Evolutionary conservation across 1,284 basidiomycete genomes (phyloP).

Genomic region (Fomitopsis schrenkii): DNA sequence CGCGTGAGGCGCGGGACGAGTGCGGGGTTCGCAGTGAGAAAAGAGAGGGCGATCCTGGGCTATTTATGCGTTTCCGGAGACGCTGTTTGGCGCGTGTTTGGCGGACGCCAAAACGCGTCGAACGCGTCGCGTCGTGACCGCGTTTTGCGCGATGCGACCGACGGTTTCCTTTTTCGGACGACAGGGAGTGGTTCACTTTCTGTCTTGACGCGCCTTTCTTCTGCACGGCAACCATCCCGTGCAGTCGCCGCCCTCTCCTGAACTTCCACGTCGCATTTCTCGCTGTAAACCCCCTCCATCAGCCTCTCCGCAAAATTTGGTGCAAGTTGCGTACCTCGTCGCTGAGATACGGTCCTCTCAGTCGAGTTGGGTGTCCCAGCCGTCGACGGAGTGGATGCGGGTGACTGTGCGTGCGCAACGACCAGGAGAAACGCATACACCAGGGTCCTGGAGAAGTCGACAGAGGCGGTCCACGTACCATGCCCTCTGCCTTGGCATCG

Average conservation of each 20-base stretch:
- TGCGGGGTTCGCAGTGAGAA: no score
- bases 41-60: no score
- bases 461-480: no score
- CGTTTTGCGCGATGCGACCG: not conserved
- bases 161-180: not conserved
- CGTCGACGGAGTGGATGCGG: no score
- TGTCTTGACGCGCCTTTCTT: not conserved
- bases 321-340: no score
- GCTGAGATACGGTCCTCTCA: no score
- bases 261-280: not conserved
- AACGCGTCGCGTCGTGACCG: not conserved
- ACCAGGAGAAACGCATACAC: no score
- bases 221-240: not conserved
- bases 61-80: not conserved
- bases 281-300: not conserved
- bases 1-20: no score
- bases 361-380: no score
- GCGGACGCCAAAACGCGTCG: not conserved
- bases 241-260: not conserved
- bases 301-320: not conserved
- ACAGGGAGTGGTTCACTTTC: not conserved
- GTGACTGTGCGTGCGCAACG: no score
- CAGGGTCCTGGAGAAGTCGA: no score
- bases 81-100: not conserved
- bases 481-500: no score